A percentile compares a stretch with the other conserved stretches of the same genome.
Conservation (phyloP, 2,329 filamentous ascomycete genomes). For the Dactylellina drechsleri region DNA sequence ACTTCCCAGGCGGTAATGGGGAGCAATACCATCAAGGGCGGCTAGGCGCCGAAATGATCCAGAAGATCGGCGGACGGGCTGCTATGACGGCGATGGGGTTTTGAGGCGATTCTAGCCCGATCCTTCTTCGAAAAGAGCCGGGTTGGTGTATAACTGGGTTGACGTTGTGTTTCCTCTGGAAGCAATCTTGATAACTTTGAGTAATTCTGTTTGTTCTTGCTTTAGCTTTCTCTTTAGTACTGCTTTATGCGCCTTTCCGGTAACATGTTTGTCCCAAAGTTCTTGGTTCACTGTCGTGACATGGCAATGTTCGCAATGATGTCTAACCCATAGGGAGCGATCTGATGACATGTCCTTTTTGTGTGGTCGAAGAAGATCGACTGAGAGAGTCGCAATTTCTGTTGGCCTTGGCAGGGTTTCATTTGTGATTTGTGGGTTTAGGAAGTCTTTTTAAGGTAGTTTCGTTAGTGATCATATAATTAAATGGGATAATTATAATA, state of each 20-base stretch:
- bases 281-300: conserved; percentile 37
- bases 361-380: conserved; percentile 35
- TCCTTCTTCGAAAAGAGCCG: conserved; percentile 10
- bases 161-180: neutral
- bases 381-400: conserved; percentile 36
- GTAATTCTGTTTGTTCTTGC: conserved; percentile 32
- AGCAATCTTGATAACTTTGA: conserved; percentile 35
- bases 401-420: conserved; percentile 44
- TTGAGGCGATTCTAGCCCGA: conserved; percentile 11
- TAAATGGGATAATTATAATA: neutral
- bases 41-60: conserved; percentile 13
- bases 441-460: conserved; percentile 24
- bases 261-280: conserved; percentile 46
- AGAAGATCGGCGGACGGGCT: conserved; percentile 27
- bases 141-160: conserved; percentile 5
- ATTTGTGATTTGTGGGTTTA: conserved; percentile 46
- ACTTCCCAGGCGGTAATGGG: conserved; percentile 77
- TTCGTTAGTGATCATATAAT: conserved; percentile 17
- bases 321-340: conserved; percentile 44
- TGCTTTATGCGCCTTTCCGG: conserved; percentile 29
- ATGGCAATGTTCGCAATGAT: conserved; percentile 48
- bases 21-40: conserved; percentile 67
- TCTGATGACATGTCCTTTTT: conserved; percentile 44
- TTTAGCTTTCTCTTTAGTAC: conserved; percentile 43
- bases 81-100: conserved; percentile 50